Conservation (phyloP, 108 stramenopile genomes). For the Discostella stelligeroides region DNA sequence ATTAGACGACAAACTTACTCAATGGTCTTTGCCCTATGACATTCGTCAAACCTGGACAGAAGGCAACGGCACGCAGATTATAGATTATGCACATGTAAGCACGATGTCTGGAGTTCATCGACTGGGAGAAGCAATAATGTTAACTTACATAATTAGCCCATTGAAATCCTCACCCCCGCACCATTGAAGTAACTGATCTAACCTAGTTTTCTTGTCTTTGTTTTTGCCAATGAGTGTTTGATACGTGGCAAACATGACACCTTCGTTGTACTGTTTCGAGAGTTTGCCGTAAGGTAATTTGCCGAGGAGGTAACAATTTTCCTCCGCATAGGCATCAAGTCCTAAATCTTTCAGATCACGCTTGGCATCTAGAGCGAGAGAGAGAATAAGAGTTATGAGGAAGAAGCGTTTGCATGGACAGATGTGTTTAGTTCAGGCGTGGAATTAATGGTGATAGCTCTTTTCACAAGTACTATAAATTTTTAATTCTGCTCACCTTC, state of each 20-base stretch:
- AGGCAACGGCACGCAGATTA: too few species aligned
- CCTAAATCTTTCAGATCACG: slow-evolving; percentile 53
- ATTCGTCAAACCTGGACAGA: slow-evolving; percentile 74
- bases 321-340: slow-evolving; percentile 28
- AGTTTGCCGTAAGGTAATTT: slow-evolving; percentile 46
- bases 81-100: too few species aligned
- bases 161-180: slow-evolving; percentile 52
- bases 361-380: slow-evolving; percentile 47
- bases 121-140: too few species aligned
- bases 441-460: too few species aligned
- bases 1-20: neutral
- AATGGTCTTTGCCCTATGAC: slow-evolving; percentile 69
- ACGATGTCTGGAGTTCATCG: too few species aligned
- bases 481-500: slow-evolving; percentile 27
- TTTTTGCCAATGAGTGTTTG: slow-evolving; percentile 42
- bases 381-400: too few species aligned
- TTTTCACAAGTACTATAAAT: too few species aligned
- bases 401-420: too few species aligned
- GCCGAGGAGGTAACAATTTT: slow-evolving; percentile 42
- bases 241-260: slow-evolving; percentile 63
- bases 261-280: slow-evolving; percentile 38
- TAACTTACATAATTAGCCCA: slow-evolving; percentile 10
- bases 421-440: too few species aligned
- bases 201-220: slow-evolving; percentile 29
- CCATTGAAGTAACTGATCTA: slow-evolving; percentile 62